These are phyloP conservation scores for Corylus heterophylla DNA, from an alignment of 306 rosid species.

Conservation along the genomic window DNA sequence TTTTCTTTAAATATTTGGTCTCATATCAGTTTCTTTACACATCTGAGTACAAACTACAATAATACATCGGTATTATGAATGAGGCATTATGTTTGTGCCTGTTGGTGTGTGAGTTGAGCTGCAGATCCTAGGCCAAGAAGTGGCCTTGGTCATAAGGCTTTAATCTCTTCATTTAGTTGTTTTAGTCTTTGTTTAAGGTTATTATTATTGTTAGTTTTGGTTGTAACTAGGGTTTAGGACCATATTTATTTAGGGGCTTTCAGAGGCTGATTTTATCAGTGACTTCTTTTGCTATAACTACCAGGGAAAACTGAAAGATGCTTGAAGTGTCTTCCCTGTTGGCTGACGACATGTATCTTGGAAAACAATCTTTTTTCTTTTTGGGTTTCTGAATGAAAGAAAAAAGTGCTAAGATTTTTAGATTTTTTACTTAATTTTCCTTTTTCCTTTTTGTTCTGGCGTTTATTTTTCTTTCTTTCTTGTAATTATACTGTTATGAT, in stretches of 20 bases:
- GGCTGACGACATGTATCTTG: not conserved
- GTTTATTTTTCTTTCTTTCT: not conserved
- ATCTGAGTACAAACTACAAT: not conserved
- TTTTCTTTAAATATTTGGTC: not conserved
- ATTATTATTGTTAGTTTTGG: not conserved
- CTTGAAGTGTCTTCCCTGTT: not conserved
- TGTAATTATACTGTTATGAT: not conserved
- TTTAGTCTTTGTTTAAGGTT: not conserved
- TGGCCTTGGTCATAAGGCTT: not conserved
- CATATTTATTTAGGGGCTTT: not conserved
- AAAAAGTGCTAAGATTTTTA: not conserved
- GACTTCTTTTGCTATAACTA: not conserved
- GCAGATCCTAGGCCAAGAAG: not conserved
- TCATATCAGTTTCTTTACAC: not conserved
- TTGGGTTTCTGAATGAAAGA: not conserved
- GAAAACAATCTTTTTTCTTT: not conserved
- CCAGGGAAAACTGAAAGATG: not conserved
- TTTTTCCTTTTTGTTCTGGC: too few relatives aligned
- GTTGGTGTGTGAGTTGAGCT: not conserved
- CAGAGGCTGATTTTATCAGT: not conserved
- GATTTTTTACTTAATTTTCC: not conserved
- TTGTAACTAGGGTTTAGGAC: not conserved
- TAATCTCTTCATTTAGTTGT: not conserved
- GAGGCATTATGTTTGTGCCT: not conserved
- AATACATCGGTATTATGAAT: not conserved